These are phyloP conservation scores for Osmanthus fragrans DNA, from an alignment of 257 asterid genomes.

Conservation along the genomic window DNA sequence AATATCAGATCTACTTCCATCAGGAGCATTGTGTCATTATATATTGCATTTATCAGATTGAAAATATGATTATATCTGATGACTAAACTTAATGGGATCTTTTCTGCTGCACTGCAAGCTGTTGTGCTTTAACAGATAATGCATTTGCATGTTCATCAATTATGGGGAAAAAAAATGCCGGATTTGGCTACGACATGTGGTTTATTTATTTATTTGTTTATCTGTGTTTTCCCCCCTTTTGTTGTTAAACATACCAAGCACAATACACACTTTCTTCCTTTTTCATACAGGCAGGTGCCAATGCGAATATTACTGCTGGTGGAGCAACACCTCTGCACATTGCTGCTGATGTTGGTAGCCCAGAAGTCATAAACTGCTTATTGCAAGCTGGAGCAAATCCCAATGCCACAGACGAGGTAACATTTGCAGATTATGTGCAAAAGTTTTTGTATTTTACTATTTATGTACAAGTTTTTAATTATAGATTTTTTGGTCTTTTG, in stretches of 20 bases:
- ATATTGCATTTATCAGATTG: background rate
- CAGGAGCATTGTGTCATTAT: background rate
- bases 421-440: conserved; percentile 4
- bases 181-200: background rate
- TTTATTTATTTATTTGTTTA: background rate
- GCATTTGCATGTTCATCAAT: background rate
- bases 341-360: conserved; percentile 84
- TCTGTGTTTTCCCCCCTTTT: background rate
- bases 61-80: background rate
- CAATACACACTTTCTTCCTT: conserved; percentile 18
- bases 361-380: conserved; percentile 70
- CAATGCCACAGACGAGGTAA: conserved; percentile 76
- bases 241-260: background rate
- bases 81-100: background rate
- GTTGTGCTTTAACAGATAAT: background rate
- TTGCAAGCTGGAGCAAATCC: conserved; percentile 93
- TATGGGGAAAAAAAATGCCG: background rate
- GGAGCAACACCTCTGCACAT: conserved; percentile 94
- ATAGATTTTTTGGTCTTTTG: background rate
- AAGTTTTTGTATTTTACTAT: conserved; percentile 10
- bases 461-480: background rate
- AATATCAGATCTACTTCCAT: background rate
- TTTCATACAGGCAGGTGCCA: conserved; percentile 76
- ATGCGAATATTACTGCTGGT: conserved; percentile 76
- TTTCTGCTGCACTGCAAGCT: background rate